Conservation (phyloP, 345 rosid genomes). For the Cochlearia excelsa region DNA sequence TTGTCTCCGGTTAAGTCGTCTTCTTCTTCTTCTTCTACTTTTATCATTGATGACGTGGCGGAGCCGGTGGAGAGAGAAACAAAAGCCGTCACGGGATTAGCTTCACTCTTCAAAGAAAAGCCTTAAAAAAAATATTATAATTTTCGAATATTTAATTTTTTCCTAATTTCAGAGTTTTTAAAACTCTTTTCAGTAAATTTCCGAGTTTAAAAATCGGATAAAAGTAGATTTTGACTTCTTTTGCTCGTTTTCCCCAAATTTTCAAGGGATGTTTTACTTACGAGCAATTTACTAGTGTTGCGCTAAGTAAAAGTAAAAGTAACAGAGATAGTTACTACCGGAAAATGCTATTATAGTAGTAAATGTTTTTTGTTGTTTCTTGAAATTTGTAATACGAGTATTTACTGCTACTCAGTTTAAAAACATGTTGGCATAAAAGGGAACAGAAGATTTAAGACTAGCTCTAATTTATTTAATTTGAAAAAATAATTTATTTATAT, state of each 20-base stretch:
- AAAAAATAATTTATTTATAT: not conserved
- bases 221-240: constrained; percentile 17
- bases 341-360: not conserved
- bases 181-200: no score
- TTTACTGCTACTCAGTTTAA: constrained; percentile 13
- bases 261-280: not conserved
- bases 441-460: constrained; percentile 22
- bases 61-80: constrained; percentile 43
- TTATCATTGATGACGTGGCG: constrained; percentile 31
- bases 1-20: constrained; percentile 16
- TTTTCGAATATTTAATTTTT: constrained; percentile 33
- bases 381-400: constrained; percentile 5
- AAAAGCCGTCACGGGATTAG: constrained; percentile 69
- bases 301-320: constrained; percentile 3
- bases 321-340: not conserved
- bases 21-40: not conserved
- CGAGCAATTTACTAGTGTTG: not conserved
- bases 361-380: not conserved
- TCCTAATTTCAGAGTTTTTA: not conserved
- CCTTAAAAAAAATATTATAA: constrained; percentile 36
- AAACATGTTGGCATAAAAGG: constrained; percentile 31
- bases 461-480: constrained; percentile 8
- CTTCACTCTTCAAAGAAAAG: constrained; percentile 66
- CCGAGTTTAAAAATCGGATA: constrained; percentile 1
- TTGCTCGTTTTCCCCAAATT: not conserved